phyloP scores from a whole-genome alignment of 768 basidiomycete genomes.

The Strobilomyces dryophilus region DNA sequence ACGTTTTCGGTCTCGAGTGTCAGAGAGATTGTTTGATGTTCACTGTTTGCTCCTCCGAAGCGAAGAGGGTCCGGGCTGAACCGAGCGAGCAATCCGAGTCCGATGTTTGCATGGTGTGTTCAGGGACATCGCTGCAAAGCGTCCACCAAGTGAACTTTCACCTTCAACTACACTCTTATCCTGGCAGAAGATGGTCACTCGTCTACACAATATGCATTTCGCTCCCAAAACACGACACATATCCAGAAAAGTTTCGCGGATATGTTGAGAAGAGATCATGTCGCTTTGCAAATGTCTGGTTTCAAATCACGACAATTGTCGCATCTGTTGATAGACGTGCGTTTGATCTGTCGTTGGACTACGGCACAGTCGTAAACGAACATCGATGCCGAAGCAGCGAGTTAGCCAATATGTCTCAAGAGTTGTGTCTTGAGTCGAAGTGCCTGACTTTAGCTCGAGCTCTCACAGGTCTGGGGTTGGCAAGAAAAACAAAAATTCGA shows the following conservation, averaged over 20 bases:
- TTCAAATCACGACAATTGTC: slow-evolving; percentile 1
- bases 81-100: slow-evolving; percentile 7
- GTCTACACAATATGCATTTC: slow-evolving; percentile 1
- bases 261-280: neutral
- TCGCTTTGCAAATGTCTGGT: neutral
- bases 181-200: slow-evolving; percentile 1
- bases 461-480: too few relatives aligned
- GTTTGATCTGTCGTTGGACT: slow-evolving; percentile 7
- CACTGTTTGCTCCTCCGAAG: neutral
- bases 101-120: slow-evolving; percentile 4
- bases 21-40: neutral
- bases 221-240: neutral
- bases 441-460: neutral
- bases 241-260: neutral
- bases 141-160: slow-evolving; percentile 10
- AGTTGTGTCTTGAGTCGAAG: neutral
- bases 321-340: slow-evolving; percentile 17
- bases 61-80: neutral
- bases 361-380: neutral
- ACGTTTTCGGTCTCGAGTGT: neutral
- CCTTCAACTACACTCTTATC: neutral
- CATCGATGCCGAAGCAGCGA: neutral
- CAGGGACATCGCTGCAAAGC: slow-evolving; percentile 2
- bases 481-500: neutral
- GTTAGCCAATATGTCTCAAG: neutral